Percentiles rank a stretch among this genome's conserved stretches.
Evolutionary conservation across 805 yeast species (phyloP).

Genomic region (Peterozyma toletana): DNA sequence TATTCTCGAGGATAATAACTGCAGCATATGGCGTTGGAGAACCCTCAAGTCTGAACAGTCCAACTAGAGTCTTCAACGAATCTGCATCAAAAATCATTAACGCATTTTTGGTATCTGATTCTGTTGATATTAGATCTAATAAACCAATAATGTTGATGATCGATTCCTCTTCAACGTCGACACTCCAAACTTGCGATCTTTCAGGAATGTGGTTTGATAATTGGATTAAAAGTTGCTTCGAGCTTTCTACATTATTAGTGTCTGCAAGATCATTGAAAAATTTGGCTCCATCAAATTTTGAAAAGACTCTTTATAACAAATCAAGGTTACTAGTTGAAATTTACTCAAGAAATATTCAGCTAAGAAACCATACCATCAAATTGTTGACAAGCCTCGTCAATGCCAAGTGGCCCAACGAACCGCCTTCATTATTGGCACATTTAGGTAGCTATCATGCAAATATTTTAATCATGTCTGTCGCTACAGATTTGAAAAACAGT

Average conservation of each 20-base stretch:
- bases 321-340: constrained; percentile 51
- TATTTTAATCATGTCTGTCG: constrained; percentile 51
- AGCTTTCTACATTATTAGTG: constrained; percentile 50
- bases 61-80: constrained; percentile 41
- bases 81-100: constrained; percentile 45
- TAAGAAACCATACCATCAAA: constrained; percentile 46
- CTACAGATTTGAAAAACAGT: constrained; percentile 50
- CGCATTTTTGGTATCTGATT: constrained; percentile 46
- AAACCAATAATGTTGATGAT: constrained; percentile 46
- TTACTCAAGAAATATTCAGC: constrained; percentile 40
- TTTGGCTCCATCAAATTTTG: constrained; percentile 56
- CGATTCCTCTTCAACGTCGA: constrained; percentile 32
- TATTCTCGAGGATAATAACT: constrained; percentile 47
- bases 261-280: constrained; percentile 46
- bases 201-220: constrained; percentile 38
- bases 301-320: constrained; percentile 46
- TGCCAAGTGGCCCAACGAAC: constrained; percentile 47
- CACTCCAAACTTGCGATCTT: constrained; percentile 33
- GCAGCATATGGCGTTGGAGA: constrained; percentile 50
- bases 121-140: constrained; percentile 45
- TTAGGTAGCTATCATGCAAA: constrained; percentile 61
- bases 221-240: constrained; percentile 45
- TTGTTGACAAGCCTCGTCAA: constrained; percentile 51
- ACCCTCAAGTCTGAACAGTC: constrained; percentile 24
- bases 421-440: constrained; percentile 79